A percentile compares a stretch with the other conserved stretches of the same genome.
These are phyloP conservation scores for Lentinula raphanica DNA, from an alignment of 768 basidiomycete genomes.

Conservation along the genomic window DNA sequence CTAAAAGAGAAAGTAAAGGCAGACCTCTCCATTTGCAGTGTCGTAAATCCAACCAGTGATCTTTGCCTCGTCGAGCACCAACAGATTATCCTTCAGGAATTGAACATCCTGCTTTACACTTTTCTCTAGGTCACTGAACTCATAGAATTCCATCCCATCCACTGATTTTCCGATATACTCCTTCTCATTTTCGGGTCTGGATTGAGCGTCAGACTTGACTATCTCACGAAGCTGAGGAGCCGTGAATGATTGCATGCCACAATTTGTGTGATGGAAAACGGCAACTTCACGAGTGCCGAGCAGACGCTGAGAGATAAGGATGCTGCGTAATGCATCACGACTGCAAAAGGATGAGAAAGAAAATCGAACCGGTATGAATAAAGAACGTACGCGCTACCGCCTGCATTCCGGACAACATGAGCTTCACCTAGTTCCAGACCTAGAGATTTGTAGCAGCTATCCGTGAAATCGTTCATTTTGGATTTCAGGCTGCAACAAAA, in stretches of 20 bases:
- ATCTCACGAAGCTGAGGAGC: constrained; percentile 42
- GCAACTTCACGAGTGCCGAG: constrained; percentile 66
- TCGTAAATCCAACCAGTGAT: constrained; percentile 69
- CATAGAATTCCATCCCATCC: constrained; percentile 50
- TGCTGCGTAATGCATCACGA: constrained; percentile 57
- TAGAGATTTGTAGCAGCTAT: constrained; percentile 51
- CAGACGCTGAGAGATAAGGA: constrained; percentile 69
- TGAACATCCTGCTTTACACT: constrained; percentile 55
- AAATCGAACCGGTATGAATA: not conserved
- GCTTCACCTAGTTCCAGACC: constrained; percentile 65
- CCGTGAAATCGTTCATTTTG: constrained; percentile 5
- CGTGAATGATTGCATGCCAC: constrained; percentile 67
- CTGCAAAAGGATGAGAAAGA: constrained; percentile 24
- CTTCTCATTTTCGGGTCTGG: constrained; percentile 14
- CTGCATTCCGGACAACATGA: constrained; percentile 73
- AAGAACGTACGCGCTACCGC: constrained; percentile 51
- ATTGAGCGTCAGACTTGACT: constrained; percentile 39
- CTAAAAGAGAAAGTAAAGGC: constrained; percentile 5
- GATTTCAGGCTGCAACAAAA: too few relatives aligned
- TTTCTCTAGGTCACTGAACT: constrained; percentile 46
- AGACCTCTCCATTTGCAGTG: constrained; percentile 56
- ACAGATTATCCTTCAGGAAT: constrained; percentile 50
- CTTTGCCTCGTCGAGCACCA: constrained; percentile 46
- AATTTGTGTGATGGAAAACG: constrained; percentile 66
- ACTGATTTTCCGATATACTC: constrained; percentile 19